phyloP scores from a whole-genome alignment of 306 rosid genomes.

The Carpinus viminea region DNA sequence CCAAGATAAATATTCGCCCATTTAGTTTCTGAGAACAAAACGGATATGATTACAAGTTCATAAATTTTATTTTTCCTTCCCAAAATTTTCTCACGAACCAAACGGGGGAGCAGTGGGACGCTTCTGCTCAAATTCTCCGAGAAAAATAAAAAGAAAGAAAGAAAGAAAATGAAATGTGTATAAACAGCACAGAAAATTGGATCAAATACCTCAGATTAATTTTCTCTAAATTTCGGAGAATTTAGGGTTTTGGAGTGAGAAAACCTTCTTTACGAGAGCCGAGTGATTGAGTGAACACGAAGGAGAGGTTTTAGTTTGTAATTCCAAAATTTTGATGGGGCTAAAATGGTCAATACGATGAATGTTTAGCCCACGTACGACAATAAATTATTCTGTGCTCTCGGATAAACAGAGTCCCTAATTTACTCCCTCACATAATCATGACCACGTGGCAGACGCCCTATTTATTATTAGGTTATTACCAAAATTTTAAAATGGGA shows the following conservation, averaged over 20 bases:
- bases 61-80: neutral
- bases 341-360: neutral
- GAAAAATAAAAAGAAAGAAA: neutral
- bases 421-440: too few species aligned
- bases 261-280: neutral
- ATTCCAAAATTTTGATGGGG: too few species aligned
- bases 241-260: too few species aligned
- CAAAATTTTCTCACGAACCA: neutral
- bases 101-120: neutral
- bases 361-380: neutral
- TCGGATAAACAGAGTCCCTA: neutral
- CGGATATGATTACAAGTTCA: neutral
- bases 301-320: neutral
- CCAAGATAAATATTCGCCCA: neutral
- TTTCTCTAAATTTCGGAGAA: neutral
- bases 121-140: neutral
- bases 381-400: too few species aligned
- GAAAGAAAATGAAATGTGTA: neutral
- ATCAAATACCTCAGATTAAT: neutral
- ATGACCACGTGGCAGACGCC: too few species aligned
- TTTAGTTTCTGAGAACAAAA: neutral
- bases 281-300: too few species aligned
- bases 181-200: neutral
- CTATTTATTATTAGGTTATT: too few species aligned
- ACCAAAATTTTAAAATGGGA: too few species aligned